A percentile compares a stretch with the other conserved stretches of the same genome.
Conservation (phyloP, 768 basidiomycete genomes). For the Naganishia vishniacii region DNA sequence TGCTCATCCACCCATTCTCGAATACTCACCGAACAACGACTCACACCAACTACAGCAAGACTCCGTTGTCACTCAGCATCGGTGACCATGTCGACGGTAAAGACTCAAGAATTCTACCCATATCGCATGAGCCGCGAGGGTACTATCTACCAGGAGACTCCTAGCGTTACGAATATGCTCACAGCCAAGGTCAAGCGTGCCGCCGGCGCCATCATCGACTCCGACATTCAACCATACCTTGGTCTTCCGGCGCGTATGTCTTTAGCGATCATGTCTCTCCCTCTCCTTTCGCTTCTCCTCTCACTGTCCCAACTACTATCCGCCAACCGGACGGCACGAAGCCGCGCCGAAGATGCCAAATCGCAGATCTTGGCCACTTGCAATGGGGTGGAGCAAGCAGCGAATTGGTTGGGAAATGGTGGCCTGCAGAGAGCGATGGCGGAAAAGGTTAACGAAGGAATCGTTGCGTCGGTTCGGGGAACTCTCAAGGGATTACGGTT, state of each 20-base stretch:
- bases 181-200: background rate
- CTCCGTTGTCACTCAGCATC: background rate
- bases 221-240: conserved; percentile 68
- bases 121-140: background rate
- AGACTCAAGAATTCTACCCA: background rate
- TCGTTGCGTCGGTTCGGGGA: conserved; percentile 70
- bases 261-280: conserved; percentile 84
- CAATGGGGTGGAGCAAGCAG: conserved; percentile 74
- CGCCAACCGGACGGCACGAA: conserved; percentile 65
- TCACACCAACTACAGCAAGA: background rate
- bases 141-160: too few relatives aligned
- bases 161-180: background rate
- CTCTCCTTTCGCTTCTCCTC: conserved; percentile 80
- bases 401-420: conserved; percentile 66
- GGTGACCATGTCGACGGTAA: background rate
- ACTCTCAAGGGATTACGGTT: conserved; percentile 70
- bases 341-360: conserved; percentile 66
- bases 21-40: background rate
- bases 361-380: conserved; percentile 73
- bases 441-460: conserved; percentile 71
- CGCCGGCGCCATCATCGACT: background rate
- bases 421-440: conserved; percentile 79
- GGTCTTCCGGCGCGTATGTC: conserved; percentile 75
- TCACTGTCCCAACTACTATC: conserved; percentile 75
- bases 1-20: too few relatives aligned